Percentiles rank a stretch among this genome's conserved stretches.
Evolutionary conservation across 139 green algal genomes (phyloP).

Genomic region (Picochlorum costavermella): DNA sequence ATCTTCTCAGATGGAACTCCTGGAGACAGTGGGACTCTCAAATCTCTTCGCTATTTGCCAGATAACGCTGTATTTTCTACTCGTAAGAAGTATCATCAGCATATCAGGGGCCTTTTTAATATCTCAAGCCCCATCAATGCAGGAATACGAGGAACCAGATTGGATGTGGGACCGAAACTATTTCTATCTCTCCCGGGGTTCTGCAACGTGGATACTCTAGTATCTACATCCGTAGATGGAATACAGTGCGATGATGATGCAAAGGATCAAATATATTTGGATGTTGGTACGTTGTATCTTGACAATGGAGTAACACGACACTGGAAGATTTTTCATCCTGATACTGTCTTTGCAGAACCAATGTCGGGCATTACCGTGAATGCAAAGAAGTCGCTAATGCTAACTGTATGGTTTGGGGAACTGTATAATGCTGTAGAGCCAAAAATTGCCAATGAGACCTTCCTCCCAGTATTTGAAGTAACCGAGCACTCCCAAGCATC

Average conservation of each 20-base stretch:
- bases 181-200: slow-evolving; percentile 35
- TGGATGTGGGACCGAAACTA: slow-evolving; percentile 19
- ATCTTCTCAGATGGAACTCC: background rate
- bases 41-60: slow-evolving; percentile 19
- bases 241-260: slow-evolving; percentile 15
- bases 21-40: slow-evolving; percentile 5
- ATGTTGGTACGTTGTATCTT: slow-evolving; percentile 15
- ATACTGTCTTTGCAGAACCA: slow-evolving; percentile 5
- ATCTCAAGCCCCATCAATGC: slow-evolving; percentile 18
- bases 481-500: slow-evolving; percentile 21
- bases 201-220: slow-evolving; percentile 25
- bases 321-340: background rate
- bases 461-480: slow-evolving; percentile 49
- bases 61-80: slow-evolving; percentile 10
- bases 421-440: slow-evolving; percentile 31
- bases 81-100: slow-evolving; percentile 25
- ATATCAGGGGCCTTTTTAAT: slow-evolving; percentile 32
- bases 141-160: slow-evolving; percentile 10
- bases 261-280: slow-evolving; percentile 22
- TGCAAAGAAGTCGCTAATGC: slow-evolving; percentile 36
- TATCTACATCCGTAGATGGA: slow-evolving; percentile 20
- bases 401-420: slow-evolving; percentile 32
- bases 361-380: slow-evolving; percentile 42
- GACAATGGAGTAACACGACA: slow-evolving; percentile 10
- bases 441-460: slow-evolving; percentile 26